Base-by-base conservation (phyloP, 1,139 yeast genomes). In the Taiozyma sp. region DNA sequence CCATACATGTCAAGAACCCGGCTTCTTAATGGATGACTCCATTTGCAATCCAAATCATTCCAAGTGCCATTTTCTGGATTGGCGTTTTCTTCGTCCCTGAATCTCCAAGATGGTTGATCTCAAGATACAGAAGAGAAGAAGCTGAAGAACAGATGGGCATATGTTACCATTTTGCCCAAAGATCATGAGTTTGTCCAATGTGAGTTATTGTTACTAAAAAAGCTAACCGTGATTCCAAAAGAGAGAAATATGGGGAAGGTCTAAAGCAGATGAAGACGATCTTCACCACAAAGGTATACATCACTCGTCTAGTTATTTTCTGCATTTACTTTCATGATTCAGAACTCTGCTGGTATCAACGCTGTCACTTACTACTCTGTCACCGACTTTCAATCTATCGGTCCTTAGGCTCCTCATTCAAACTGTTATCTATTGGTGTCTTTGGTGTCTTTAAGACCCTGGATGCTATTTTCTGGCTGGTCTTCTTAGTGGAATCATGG, bases 71-170 rank as follows among this genome's bases (percentile, higher is more conserved):
- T 14, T 67, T 81, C 55, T 63, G 76, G 47, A 23, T 70, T 7
- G 79, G 79, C 16, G 66, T 75, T 46, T 71, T 80, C 62, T 72
- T 72, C 57, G 68, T 76, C 62, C 86, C 83, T 22, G 89, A 78
- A 63, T 78, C 83, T 49, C 88, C 84, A 62, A 81, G 91, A 70
- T 82, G 81, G 84, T 72, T 76, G 65, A 82, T 84, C 45, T 74
- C 79, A 55, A 79, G 79, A 57, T 87, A 80, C 52, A 70, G 78
- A 58, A 82, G 87, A 83, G 88, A 84, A 27, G 84, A 83, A 56
- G 83, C 87, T 45, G 78, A 76, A 60, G 63, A 64, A 3, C 73
- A 39, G 54, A 67, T 81, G 60, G n/a, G 62, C 78, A 41, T 73
- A 71, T 58, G 64, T 83, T 43, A 75, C 87, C 62, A 64, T 72